A percentile compares a stretch with the other conserved stretches of the same genome.
Evolutionary conservation across 768 basidiomycete genomes (phyloP).

Genomic region (Mycena pura): DNA sequence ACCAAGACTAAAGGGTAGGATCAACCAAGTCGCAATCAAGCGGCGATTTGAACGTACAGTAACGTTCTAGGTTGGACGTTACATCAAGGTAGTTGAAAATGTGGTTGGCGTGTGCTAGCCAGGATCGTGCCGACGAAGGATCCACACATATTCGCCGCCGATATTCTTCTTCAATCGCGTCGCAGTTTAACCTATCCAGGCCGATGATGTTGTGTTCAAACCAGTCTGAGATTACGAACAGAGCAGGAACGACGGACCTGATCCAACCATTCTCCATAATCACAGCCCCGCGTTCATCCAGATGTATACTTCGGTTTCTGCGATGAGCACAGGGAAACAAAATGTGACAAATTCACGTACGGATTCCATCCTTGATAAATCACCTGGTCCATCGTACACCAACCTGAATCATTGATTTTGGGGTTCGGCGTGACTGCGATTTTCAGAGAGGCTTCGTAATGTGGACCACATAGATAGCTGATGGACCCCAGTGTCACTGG

Average conservation of each 20-base stretch:
- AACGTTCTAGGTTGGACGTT: background rate
- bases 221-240: background rate
- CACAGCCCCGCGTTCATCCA: background rate
- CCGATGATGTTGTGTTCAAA: background rate
- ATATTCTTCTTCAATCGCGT: background rate
- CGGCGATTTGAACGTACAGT: background rate
- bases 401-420: background rate
- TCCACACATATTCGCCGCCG: background rate
- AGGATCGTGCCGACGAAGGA: background rate
- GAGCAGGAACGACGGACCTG: background rate
- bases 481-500: background rate
- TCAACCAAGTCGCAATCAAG: background rate
- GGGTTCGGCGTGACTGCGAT: background rate
- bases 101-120: slow-evolving; percentile 1
- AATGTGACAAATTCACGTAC: background rate
- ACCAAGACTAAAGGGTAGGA: background rate
- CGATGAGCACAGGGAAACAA: background rate
- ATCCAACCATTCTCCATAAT: slow-evolving; percentile 1
- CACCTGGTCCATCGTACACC: background rate
- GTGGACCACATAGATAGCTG: background rate
- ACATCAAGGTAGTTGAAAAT: background rate
- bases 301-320: background rate
- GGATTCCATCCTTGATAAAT: background rate
- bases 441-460: background rate
- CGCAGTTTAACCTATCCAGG: background rate